Evolutionary conservation across 176 grass and related monocot species (phyloP), one percentile per base, ranked within the genome.

Genomic region (Sorghum bicolor): DNA sequence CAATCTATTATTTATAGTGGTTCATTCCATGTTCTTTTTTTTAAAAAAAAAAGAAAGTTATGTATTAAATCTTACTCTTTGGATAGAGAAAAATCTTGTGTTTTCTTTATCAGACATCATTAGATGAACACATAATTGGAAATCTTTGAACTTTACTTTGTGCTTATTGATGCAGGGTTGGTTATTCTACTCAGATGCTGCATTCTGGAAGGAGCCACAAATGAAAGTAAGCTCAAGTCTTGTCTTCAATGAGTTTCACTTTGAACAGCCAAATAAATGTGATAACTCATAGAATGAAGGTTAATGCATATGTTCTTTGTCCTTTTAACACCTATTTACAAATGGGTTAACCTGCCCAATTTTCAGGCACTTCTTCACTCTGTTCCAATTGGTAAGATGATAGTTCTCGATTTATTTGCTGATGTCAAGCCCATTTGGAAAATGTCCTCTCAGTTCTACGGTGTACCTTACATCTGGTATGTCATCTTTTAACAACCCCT

Each of bases 321-420:
- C 32, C 50, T 57, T 57, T 32, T 34, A 69, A 38, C 28, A 30
- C 48, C 20, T 72, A 57, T 79, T 17, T 20, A 10, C 40, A 65
- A 68, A 80, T 86, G 19, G 57, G 80, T 61, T 89, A 74, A 26
- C 67, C n/a, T 92, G 64, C 8, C 29, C 26, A 48, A 62, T 29
- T 84, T 93, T 48, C 84, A 98, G 95, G 95, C 95, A 82, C 84
- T 98, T 82, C 88, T 98, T 80, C 95, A 98, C 80, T 98, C 95
- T 34, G 89, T 95, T 85, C 95, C 95, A 82, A 82, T 90, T 85
- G 95, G 95, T 83, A 98, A 98, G 85, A 98, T 98, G 95, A 86
- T 98, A 84, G 95, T 98, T n/a, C 90, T 98, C n/a, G 95, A 98
- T 71, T 90, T 98, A 88, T 98, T 98, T 95, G 95, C 95, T 83